Evolutionary conservation across 345 rosid genomes (phyloP).

Genomic region (Syzygium grande): DNA sequence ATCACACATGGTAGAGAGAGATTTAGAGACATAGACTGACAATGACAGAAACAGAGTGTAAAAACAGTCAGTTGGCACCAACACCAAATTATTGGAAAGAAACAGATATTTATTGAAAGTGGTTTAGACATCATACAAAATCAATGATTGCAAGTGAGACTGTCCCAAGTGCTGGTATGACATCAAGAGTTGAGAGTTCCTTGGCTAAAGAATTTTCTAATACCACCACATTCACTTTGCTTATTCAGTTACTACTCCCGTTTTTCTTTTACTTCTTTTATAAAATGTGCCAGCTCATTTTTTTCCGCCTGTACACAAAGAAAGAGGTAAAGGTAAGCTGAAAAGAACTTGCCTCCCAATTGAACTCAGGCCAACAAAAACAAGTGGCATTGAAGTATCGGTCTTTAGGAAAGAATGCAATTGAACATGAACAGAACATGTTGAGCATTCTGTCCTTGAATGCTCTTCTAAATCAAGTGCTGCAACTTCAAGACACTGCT

Average conservation of each 20-base stretch:
- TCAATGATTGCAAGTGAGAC: neutral
- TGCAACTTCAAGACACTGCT: slow-evolving; percentile 43
- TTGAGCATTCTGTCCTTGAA: slow-evolving; percentile 11
- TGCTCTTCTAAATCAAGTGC: slow-evolving; percentile 11
- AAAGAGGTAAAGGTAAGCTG: neutral
- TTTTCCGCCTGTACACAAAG: neutral
- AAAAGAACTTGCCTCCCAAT: slow-evolving; percentile 58
- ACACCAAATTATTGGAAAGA: neutral
- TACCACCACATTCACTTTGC: neutral
- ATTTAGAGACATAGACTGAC: neutral
- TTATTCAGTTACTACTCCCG: neutral
- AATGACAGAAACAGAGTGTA: neutral
- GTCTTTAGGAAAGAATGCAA: slow-evolving; percentile 40
- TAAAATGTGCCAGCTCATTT: neutral
- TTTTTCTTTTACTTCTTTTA: neutral
- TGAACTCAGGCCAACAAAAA: slow-evolving; percentile 73
- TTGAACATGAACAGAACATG: slow-evolving; percentile 54
- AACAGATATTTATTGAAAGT: neutral
- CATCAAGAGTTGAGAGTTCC: neutral
- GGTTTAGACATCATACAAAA: neutral
- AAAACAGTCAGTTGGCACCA: neutral
- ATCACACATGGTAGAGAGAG: neutral
- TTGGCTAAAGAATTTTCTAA: neutral
- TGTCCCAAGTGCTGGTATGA: neutral
- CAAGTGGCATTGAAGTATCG: slow-evolving; percentile 31